Percentiles rank a stretch among this genome's conserved stretches.
Conservation (phyloP, 306 rosid species). For the Vicia faba region DNA sequence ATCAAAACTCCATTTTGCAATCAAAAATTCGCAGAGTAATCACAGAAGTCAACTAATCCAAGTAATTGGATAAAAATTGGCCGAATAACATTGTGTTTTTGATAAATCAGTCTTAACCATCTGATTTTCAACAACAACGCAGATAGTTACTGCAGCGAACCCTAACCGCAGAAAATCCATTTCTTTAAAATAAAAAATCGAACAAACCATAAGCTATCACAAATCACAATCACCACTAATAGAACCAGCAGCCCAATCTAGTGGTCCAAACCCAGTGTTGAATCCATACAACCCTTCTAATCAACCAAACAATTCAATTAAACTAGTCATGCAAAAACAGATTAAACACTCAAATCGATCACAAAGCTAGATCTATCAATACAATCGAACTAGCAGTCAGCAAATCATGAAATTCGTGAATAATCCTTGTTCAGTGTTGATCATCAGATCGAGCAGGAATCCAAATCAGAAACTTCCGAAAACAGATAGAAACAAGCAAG, state of each 20-base stretch:
- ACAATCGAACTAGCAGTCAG: not conserved
- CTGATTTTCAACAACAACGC: too few relatives aligned
- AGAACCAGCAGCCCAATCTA: not conserved
- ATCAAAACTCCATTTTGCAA: too few relatives aligned
- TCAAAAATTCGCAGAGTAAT: not conserved
- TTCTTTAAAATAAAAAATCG: conserved; percentile 11
- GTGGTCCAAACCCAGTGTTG: conserved; percentile 5
- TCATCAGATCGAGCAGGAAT: conserved; percentile 38
- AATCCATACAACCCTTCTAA: not conserved
- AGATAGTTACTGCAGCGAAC: too few relatives aligned
- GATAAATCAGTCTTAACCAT: not conserved
- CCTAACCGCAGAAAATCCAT: not conserved
- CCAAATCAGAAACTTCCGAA: conserved; percentile 28
- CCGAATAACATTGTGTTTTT: not conserved
- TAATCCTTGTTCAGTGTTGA: conserved; percentile 1
- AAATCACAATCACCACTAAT: conserved; percentile 2
- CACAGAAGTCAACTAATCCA: not conserved
- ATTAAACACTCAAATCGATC: conserved; percentile 18
- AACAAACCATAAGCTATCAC: not conserved
- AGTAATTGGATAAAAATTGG: not conserved
- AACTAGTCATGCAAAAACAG: conserved; percentile 12
- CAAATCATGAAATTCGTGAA: not conserved
- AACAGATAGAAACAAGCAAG: not conserved
- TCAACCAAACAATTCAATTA: not conserved
- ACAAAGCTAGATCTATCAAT: conserved; percentile 38